Evolutionary conservation across 768 basidiomycete species (phyloP).

Genomic region (Lactarius pseudohatsudake): DNA sequence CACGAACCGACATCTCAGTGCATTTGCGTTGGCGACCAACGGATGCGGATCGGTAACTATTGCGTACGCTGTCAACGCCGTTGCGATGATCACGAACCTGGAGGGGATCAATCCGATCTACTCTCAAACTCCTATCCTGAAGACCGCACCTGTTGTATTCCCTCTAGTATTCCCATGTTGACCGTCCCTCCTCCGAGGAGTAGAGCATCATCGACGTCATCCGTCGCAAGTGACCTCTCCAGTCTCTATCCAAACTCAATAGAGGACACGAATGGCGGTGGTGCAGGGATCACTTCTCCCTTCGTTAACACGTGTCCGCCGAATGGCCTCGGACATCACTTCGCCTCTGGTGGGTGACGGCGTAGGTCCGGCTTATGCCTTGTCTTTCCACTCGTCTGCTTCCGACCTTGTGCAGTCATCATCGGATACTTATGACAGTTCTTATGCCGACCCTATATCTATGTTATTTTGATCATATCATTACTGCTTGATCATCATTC

Average conservation of each 20-base stretch:
- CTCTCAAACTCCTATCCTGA: conserved; percentile 2
- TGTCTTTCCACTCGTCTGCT: conserved; percentile 14
- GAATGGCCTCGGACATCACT: conserved; percentile 4
- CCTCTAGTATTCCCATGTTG: conserved; percentile 18
- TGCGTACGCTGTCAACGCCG: conserved; percentile 26
- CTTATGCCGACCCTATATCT: conserved; percentile 20
- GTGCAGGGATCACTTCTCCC: conserved; percentile 4
- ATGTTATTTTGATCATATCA: conserved; percentile 23
- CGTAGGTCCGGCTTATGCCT: conserved; percentile 2
- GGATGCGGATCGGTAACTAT: conserved; percentile 17
- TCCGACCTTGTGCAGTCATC: conserved; percentile 17
- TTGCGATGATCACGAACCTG: conserved; percentile 21
- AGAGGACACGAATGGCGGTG: conserved; percentile 15
- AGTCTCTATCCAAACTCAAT: conserved; percentile 22
- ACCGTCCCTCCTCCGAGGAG: conserved; percentile 23
- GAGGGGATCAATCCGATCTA: conserved; percentile 17
- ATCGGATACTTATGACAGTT: conserved; percentile 21
- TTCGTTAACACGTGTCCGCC: conserved; percentile 24
- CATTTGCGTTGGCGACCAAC: conserved; percentile 12
- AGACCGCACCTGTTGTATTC: conserved; percentile 9
- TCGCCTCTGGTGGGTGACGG: conserved; percentile 14
- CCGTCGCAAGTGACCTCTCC: conserved; percentile 25
- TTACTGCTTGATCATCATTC: conserved; percentile 12
- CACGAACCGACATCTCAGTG: conserved; percentile 30
- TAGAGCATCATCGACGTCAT: conserved; percentile 28